A percentile compares a stretch with the other conserved stretches of the same genome.
These are phyloP conservation scores for Saccharum hybrid DNA, from an alignment of 202 grass and related monocot genomes.

Conservation along the genomic window DNA sequence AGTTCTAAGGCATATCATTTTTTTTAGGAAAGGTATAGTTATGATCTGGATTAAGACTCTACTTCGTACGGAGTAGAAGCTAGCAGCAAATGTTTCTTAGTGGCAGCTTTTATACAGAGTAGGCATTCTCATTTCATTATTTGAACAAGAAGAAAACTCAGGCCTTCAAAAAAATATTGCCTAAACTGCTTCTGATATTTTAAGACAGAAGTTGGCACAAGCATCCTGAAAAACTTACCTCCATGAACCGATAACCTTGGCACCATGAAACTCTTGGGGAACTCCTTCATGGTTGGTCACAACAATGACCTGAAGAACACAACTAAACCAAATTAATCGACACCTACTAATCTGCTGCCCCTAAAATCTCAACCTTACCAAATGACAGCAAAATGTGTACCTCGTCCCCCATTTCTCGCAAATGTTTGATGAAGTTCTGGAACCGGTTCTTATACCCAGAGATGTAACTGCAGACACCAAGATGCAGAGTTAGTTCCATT, in stretches of 20 bases:
- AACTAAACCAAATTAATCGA: not conserved
- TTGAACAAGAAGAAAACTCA: constrained; percentile 5
- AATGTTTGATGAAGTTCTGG: constrained; percentile 28
- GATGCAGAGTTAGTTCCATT: constrained; percentile 12
- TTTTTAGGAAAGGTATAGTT: too few species aligned
- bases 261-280: constrained; percentile 79
- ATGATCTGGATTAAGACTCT: too few species aligned
- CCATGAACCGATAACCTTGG: constrained; percentile 75
- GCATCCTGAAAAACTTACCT: too few species aligned
- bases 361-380: not conserved
- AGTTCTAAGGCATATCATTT: too few species aligned
- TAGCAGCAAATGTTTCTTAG: too few species aligned
- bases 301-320: constrained; percentile 67
- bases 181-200: too few species aligned
- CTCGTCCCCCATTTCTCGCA: constrained; percentile 96
- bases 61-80: too few species aligned
- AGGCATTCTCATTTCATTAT: not conserved
- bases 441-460: constrained; percentile 97
- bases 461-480: constrained; percentile 62
- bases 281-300: constrained; percentile 88
- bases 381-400: constrained; percentile 26
- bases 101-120: not conserved
- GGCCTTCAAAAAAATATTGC: not conserved
- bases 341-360: not conserved
- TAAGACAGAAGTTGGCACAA: too few species aligned